Conservation (phyloP, 441 rosid species). For the Corymbia calophylla region DNA sequence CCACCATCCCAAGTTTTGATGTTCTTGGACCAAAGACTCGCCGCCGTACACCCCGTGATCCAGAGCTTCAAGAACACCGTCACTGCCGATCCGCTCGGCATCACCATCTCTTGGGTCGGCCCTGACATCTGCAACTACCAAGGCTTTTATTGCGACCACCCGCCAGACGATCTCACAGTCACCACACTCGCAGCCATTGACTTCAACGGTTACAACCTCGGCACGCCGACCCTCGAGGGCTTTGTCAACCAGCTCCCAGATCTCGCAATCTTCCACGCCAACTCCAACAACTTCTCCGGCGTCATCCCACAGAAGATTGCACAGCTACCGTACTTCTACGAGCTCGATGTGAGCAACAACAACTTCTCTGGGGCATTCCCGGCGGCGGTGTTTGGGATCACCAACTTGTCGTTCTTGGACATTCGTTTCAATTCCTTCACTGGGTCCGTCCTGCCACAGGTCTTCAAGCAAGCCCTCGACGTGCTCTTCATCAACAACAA, state of each 20-base stretch:
- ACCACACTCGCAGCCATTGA: conserved; percentile 31
- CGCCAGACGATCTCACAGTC: conserved; percentile 38
- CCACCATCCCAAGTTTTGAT: background rate
- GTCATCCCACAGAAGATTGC: conserved; percentile 11
- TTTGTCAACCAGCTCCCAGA: conserved; percentile 32
- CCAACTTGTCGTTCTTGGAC: conserved; percentile 25
- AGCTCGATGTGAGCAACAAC: conserved; percentile 51
- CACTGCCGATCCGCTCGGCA: conserved; percentile 26
- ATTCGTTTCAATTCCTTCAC: conserved; percentile 34
- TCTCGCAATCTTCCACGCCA: conserved; percentile 45
- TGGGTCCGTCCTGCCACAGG: conserved; percentile 30
- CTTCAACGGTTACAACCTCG: conserved; percentile 29
- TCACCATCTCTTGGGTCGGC: conserved; percentile 40
- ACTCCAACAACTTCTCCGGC: conserved; percentile 40
- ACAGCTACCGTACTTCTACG: conserved; percentile 23
- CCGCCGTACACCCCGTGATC: conserved; percentile 23
- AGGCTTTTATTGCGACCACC: conserved; percentile 40
- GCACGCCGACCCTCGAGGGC: conserved; percentile 27
- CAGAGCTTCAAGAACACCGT: conserved; percentile 34
- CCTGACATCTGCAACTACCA: conserved; percentile 35
- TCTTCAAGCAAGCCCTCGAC: conserved; percentile 19
- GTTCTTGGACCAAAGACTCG: conserved; percentile 31
- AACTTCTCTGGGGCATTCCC: conserved; percentile 31
- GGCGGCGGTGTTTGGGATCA: conserved; percentile 1
- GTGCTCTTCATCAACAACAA: conserved; percentile 31